Base-by-base conservation (phyloP, 306 rosid species). In the Vicia sativa region DNA sequence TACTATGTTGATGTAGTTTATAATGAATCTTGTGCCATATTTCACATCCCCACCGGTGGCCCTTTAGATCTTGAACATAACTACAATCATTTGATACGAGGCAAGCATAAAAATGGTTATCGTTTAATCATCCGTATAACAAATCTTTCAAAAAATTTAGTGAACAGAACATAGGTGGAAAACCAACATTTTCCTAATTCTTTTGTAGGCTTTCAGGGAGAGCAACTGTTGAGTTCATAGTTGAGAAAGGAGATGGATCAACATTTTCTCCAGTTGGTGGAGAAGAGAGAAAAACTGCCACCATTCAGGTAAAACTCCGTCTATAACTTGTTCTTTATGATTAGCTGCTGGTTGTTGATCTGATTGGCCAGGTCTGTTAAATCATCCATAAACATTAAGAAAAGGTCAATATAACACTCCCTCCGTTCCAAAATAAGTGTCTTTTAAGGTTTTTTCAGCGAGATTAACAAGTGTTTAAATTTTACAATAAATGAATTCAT, bases 251-350 rank as follows among this genome's bases (percentile, higher is more conserved):
- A 78, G 96, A 89, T 48, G 91, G 86, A 75, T 87, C 96, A 42
- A 57, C 91, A 37, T 90, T 92, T 90, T 79, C 96, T 71, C 90
- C 93, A n/a, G 81, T 78, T 62, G 86, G 88, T 6, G 98, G 98
- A 70, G 96, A 90, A 74, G 31, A 68, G 63, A 90, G 85, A 80
- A 87, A 78, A 74, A 83, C 84, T 68, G 96, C 88, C 53, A 86
- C 77, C 44, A 73, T 90, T 74, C 93, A 89, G 96, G 98, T 92
- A 70, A 63, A 34, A 39, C 26, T 67, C 58, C 35, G 7, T 67
- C 63, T 43, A 7, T 43, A 18, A 18, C 21, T 37, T 74, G 62
- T 28, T 74, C 35, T 53, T 42, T 18, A 10, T 78, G 25, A 62
- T 50, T 42, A 50, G 61, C 65, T 19, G 7, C 35, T 57, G 46